Percentiles rank a stretch among this genome's conserved stretches.
phyloP scores from a whole-genome alignment of 768 basidiomycete genomes.

The Gyrodon lividus region DNA sequence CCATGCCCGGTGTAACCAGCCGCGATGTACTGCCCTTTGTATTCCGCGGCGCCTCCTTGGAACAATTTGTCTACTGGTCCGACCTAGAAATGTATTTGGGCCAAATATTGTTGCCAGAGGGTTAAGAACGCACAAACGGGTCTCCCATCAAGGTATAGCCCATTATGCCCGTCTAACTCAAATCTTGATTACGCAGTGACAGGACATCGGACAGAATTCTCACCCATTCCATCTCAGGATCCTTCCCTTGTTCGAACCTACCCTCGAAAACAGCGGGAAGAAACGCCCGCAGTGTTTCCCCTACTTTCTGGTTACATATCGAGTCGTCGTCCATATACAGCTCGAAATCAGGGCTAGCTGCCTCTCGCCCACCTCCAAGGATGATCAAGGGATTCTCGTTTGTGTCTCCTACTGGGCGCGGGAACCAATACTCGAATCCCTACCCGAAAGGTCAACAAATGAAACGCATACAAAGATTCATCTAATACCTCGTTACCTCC shows the following conservation, averaged over 20 bases:
- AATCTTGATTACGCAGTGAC: background rate
- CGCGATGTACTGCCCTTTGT: constrained; percentile 64
- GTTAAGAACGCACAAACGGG: constrained; percentile 56
- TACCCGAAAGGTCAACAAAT: constrained; percentile 10
- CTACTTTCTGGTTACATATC: constrained; percentile 44
- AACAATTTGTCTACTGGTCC: constrained; percentile 50
- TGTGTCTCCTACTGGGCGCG: constrained; percentile 45
- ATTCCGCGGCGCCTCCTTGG: constrained; percentile 21
- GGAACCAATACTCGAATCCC: constrained; percentile 80
- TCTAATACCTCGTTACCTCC: constrained; percentile 36
- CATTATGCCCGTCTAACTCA: constrained; percentile 76
- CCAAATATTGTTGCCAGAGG: background rate
- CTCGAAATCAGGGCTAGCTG: constrained; percentile 43
- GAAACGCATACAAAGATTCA: background rate
- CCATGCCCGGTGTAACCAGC: constrained; percentile 79
- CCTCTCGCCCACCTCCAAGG: constrained; percentile 66
- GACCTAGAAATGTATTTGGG: constrained; percentile 41
- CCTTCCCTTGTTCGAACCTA: constrained; percentile 44
- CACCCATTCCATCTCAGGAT: constrained; percentile 84
- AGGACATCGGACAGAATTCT: constrained; percentile 14
- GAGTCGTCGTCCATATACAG: constrained; percentile 59
- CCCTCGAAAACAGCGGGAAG: constrained; percentile 57
- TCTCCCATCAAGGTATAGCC: constrained; percentile 60
- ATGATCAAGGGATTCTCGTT: constrained; percentile 57
- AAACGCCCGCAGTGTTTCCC: constrained; percentile 53